These are phyloP conservation scores for Penicillium dipodomyicola DNA, from an alignment of 495 filamentous ascomycete genomes.

Conservation along the genomic window DNA sequence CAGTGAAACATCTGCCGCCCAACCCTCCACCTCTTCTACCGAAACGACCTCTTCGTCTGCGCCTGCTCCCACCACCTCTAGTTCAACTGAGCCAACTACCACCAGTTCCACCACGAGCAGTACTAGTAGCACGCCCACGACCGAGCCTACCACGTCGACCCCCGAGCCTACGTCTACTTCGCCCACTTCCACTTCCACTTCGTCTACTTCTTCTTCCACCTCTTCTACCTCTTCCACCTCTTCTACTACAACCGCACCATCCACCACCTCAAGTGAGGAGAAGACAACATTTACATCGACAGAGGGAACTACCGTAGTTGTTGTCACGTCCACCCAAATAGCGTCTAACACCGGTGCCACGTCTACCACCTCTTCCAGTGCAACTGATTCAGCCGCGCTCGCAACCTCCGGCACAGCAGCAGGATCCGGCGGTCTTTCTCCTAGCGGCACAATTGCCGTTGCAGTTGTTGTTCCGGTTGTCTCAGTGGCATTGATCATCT, in stretches of 20 bases:
- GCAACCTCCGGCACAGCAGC: conserved; percentile 23
- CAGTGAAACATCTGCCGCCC: neutral
- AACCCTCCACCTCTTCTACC: conserved; percentile 17
- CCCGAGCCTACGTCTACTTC: conserved; percentile 26
- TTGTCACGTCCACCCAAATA: conserved; percentile 31
- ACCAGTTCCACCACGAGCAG: conserved; percentile 15
- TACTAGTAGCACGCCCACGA: conserved; percentile 30
- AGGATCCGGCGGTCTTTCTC: conserved; percentile 49
- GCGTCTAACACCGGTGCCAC: conserved; percentile 22
- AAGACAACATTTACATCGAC: conserved; percentile 17
- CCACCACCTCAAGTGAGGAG: conserved; percentile 9
- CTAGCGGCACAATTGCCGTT: conserved; percentile 75
- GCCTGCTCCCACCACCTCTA: conserved; percentile 12
- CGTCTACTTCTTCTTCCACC: conserved; percentile 7
- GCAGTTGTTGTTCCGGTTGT: conserved; percentile 93
- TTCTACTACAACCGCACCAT: conserved; percentile 10
- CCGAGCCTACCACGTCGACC: conserved; percentile 22
- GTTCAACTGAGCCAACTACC: conserved; percentile 11
- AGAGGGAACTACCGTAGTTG: conserved; percentile 23
- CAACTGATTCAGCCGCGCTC: conserved; percentile 29
- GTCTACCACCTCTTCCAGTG: conserved; percentile 30
- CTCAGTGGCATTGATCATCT: conserved; percentile 77
- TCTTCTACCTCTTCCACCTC: conserved; percentile 11
- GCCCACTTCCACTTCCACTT: conserved; percentile 17
- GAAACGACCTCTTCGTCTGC: neutral